Conservation (phyloP, 225 moss, liverwort and hornwort genomes). For the Marchantia polymorpha region DNA sequence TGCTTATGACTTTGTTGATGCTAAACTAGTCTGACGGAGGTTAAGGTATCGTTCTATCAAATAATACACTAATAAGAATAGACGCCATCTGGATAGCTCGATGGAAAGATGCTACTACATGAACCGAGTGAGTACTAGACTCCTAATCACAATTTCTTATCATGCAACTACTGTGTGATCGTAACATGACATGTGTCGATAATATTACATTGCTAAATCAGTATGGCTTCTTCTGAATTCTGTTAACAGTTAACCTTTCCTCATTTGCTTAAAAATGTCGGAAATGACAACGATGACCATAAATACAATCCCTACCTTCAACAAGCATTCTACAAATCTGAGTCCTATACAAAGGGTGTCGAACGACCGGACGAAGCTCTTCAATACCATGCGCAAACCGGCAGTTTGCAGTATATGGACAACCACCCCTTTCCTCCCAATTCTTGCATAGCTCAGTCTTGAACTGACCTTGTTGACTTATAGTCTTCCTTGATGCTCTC, state of each 20-base stretch:
- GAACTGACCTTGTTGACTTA: constrained; percentile 36
- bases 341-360: constrained; percentile 46
- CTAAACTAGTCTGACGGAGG: too few relatives aligned
- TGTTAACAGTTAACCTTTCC: neutral
- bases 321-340: constrained; percentile 36
- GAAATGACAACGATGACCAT: constrained; percentile 47
- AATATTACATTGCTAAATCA: too few relatives aligned
- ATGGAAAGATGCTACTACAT: too few relatives aligned
- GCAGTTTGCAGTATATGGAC: constrained; percentile 35
- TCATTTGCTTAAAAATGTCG: constrained; percentile 33
- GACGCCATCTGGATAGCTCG: too few relatives aligned
- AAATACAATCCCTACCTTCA: constrained; percentile 31
- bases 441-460: constrained; percentile 52
- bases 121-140: too few relatives aligned
- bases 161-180: too few relatives aligned
- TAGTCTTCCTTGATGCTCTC: neutral
- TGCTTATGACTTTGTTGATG: too few relatives aligned
- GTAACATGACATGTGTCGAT: too few relatives aligned
- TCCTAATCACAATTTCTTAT: too few relatives aligned
- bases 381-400: constrained; percentile 43
- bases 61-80: too few relatives aligned
- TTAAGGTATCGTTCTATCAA: too few relatives aligned
- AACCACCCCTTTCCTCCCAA: constrained; percentile 33
- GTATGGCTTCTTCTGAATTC: too few relatives aligned
- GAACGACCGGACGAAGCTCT: constrained; percentile 40